Evolutionary conservation across 208 protist genomes (phyloP).

Genomic region (Wallacemonas sp.): DNA sequence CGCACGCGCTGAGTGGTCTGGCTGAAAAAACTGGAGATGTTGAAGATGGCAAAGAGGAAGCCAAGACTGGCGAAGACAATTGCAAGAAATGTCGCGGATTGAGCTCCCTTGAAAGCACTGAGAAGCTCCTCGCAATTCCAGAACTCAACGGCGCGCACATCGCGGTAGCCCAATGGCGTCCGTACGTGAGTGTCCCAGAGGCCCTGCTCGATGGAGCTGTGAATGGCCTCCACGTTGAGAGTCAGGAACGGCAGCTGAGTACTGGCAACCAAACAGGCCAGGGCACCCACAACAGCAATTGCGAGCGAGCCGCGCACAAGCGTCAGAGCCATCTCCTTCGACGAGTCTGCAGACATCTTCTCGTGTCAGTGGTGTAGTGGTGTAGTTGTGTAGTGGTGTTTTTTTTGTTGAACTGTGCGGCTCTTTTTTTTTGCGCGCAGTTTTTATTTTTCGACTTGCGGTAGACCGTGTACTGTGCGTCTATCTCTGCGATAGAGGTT

Average conservation of each 20-base stretch:
- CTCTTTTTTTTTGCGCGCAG: too few species aligned
- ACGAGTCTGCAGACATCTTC: background rate
- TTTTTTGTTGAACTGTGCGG: too few species aligned
- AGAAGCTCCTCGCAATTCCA: conserved; percentile 24
- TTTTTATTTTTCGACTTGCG: too few species aligned
- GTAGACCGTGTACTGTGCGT: too few species aligned
- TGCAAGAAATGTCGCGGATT: conserved; percentile 20
- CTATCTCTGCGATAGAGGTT: too few species aligned
- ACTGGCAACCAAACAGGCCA: conserved; percentile 4
- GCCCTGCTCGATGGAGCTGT: conserved; percentile 33
- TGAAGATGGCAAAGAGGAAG: conserved; percentile 24
- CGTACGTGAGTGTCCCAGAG: conserved; percentile 38
- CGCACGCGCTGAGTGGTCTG: conserved; percentile 15
- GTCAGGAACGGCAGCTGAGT: conserved; percentile 22
- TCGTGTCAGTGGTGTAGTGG: too few species aligned
- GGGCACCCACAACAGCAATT: conserved; percentile 8
- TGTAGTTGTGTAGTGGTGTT: too few species aligned
- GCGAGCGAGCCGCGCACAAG: conserved; percentile 20
- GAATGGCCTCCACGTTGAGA: conserved; percentile 13
- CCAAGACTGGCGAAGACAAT: conserved; percentile 7
- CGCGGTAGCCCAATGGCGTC: conserved; percentile 26
- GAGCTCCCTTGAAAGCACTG: conserved; percentile 24
- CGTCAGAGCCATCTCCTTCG: conserved; percentile 14
- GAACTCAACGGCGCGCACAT: conserved; percentile 19
- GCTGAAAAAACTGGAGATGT: conserved; percentile 21